Evolutionary conservation across 1,284 basidiomycete species (phyloP).

Genomic region (Pyrrhoderma noxium): DNA sequence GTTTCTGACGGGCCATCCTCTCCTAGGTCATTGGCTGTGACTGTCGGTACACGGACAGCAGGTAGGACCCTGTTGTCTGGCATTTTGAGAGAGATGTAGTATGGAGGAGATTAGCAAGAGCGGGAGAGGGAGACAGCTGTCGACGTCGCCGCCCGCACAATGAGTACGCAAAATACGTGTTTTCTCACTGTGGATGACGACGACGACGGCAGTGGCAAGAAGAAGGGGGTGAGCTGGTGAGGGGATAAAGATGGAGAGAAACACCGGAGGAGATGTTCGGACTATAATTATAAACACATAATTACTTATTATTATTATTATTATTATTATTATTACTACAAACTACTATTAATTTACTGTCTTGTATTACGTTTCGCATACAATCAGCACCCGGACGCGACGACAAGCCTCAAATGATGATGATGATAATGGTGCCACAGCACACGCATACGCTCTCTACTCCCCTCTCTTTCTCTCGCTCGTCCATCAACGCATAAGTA

Average conservation of each 20-base stretch:
- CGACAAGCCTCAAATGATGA: too few species aligned
- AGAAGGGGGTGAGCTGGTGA: neutral
- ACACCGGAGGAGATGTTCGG: too few species aligned
- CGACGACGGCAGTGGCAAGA: neutral
- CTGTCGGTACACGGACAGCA: slow-evolving; percentile 32
- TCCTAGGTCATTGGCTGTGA: slow-evolving; percentile 25
- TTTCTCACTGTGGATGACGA: neutral
- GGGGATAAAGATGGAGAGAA: neutral
- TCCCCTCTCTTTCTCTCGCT: too few species aligned
- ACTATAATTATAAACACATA: too few species aligned
- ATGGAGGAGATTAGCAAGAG: slow-evolving; percentile 1
- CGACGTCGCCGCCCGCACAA: slow-evolving; percentile 3
- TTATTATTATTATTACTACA: too few species aligned
- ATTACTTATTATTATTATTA: too few species aligned
- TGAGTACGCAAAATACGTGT: neutral
- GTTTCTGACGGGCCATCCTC: slow-evolving; percentile 30
- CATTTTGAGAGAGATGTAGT: slow-evolving; percentile 15
- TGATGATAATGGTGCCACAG: too few species aligned
- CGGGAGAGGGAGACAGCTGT: slow-evolving; percentile 1
- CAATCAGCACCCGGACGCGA: too few species aligned
- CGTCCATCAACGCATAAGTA: too few species aligned
- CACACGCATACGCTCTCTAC: too few species aligned
- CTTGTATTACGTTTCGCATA: too few species aligned
- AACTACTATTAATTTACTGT: too few species aligned
- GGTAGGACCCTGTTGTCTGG: slow-evolving; percentile 23